These are phyloP conservation scores for Neurospora tetrasperma DNA, from an alignment of 495 filamentous ascomycete genomes.

Conservation along the genomic window DNA sequence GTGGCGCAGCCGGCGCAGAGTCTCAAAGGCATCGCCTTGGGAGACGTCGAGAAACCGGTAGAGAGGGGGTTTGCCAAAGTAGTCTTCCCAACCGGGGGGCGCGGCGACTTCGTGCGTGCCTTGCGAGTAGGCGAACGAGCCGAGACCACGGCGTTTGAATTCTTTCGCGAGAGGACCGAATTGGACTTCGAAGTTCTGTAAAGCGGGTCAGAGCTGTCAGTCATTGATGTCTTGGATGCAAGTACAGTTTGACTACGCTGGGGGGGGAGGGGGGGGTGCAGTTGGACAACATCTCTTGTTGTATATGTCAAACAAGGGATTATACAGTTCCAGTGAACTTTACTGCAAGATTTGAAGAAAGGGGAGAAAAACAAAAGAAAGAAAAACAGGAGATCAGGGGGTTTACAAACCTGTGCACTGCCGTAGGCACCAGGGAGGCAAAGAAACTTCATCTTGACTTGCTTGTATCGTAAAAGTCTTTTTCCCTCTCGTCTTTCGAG, in stretches of 20 bases:
- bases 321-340: background rate
- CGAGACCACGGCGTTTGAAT: slow-evolving; percentile 30
- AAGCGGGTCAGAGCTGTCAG: background rate
- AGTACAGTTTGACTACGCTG: background rate
- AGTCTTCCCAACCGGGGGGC: slow-evolving; percentile 40
- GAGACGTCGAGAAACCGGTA: slow-evolving; percentile 42
- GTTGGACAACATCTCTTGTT: background rate
- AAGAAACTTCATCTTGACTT: slow-evolving; percentile 17
- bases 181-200: slow-evolving; percentile 44
- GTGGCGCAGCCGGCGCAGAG: slow-evolving; percentile 39
- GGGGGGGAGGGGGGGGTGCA: background rate
- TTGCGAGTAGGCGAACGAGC: slow-evolving; percentile 38
- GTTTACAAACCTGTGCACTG: slow-evolving; percentile 27
- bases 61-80: slow-evolving; percentile 42
- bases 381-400: background rate
- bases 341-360: background rate
- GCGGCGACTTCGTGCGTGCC: slow-evolving; percentile 34
- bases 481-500: slow-evolving; percentile 2
- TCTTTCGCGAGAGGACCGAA: slow-evolving; percentile 40
- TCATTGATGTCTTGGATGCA: background rate
- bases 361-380: background rate
- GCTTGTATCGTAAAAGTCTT: background rate
- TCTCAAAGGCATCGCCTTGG: slow-evolving; percentile 33
- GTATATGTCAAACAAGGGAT: background rate
- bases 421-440: slow-evolving; percentile 31